phyloP scores from a whole-genome alignment of 768 basidiomycete genomes.

The Mycena kentingensis region DNA sequence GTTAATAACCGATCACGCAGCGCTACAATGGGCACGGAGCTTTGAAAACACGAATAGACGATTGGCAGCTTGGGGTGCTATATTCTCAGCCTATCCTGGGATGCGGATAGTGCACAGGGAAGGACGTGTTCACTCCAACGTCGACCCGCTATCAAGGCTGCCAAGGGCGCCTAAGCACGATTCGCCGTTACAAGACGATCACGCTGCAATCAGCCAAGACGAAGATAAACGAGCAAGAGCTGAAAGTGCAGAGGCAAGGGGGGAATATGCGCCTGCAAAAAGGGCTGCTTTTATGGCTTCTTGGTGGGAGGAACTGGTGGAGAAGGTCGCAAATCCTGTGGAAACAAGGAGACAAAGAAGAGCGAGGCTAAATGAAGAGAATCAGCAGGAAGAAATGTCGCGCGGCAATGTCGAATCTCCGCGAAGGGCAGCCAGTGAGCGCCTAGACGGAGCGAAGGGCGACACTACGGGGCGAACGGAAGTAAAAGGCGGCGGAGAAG shows the following conservation, averaged over 20 bases:
- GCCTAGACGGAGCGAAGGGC: too few species aligned
- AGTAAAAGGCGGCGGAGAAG: neutral
- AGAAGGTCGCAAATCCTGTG: neutral
- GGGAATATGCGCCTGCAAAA: neutral
- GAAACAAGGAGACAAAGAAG: neutral
- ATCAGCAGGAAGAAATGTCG: neutral
- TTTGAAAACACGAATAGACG: slow-evolving; percentile 20
- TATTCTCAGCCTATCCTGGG: slow-evolving; percentile 28
- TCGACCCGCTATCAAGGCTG: slow-evolving; percentile 8
- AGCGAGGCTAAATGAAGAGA: neutral
- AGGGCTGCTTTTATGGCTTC: neutral
- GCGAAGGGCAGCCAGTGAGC: neutral
- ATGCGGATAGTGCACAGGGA: slow-evolving; percentile 30
- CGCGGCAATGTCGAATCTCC: neutral
- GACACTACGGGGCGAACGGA: neutral
- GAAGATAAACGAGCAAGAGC: neutral
- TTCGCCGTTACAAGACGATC: neutral
- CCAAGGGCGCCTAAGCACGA: neutral
- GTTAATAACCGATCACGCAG: slow-evolving; percentile 15
- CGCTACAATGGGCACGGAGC: slow-evolving; percentile 9
- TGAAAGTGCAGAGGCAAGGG: neutral
- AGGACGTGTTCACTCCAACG: slow-evolving; percentile 31
- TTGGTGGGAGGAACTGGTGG: neutral
- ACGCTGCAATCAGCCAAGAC: neutral
- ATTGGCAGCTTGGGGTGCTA: slow-evolving; percentile 29